Evolutionary conservation across 257 asterid species (phyloP), one percentile per base, ranked within the genome.

Genomic region (Rubia yunnanensis): DNA sequence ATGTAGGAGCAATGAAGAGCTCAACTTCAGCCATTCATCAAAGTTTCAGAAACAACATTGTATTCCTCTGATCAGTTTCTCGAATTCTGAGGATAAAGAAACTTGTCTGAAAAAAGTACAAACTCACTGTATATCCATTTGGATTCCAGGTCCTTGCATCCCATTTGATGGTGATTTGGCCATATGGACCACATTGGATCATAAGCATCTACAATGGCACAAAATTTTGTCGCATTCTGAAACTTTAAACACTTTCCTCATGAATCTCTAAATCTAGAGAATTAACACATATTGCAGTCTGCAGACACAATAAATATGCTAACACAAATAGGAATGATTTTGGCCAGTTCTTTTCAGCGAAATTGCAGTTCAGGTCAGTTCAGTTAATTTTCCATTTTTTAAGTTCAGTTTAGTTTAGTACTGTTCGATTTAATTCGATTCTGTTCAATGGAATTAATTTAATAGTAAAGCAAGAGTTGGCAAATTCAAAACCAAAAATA

Each of bases 111-210:
- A 22, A 2, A 44, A n/a, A n/a, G n/a, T n/a, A 31, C 20, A 30
- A 48, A 60, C 94, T 80, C 74, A 84, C 94, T 17, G 23, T 22
- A 65, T 86, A 82, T 55, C 86, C 94, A 78, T 84, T 88, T 5
- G 76, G 22, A 38, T 71, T 84, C 89, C 89, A 82, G 62, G 55
- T 68, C 27, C 59, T 73, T 18, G 84, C 18, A 60, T 86, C 94
- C 90, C 94, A 86, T 71, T 80, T 86, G 31, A 86, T 49, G 3
- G 86, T 80, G 57, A 86, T 77, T 53, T 83, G 83, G 26, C 87
- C 94, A 61, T 28, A 64, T 6, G 87, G 89, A 73, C 79, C 94
- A 26, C 81, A 78, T n/a, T 31, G 82, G 65, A 69, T 85, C 91
- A 70, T 80, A 78, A 68, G 85, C 89, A 65, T 82, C 88, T 85